A percentile compares a stretch with the other conserved stretches of the same genome.
Evolutionary conservation across 1,139 yeast species (phyloP).

Genomic region (Nakaseomyces nivariensis): DNA sequence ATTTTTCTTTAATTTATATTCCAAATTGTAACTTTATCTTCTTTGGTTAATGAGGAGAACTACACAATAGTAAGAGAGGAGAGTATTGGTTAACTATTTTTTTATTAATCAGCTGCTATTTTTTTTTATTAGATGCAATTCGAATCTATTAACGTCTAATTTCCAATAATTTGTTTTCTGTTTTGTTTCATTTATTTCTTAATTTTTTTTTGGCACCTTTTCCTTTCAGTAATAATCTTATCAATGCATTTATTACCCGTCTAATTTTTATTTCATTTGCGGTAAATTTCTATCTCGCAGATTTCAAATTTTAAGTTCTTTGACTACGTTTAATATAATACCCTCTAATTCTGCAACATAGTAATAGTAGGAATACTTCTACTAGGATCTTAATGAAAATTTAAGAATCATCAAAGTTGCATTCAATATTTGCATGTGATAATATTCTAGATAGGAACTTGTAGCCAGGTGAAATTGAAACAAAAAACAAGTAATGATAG

Average conservation of each 20-base stretch:
- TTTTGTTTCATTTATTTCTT: neutral
- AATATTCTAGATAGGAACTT: too few species aligned
- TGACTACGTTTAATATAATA: neutral
- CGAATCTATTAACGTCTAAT: neutral
- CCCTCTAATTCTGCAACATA: too few species aligned
- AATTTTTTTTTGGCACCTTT: neutral
- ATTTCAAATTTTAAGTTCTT: neutral
- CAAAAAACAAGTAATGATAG: too few species aligned
- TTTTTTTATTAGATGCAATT: neutral
- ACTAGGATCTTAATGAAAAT: too few species aligned
- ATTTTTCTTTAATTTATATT: neutral
- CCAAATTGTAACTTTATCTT: slow-evolving; percentile 2
- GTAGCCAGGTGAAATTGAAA: too few species aligned
- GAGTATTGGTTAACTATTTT: neutral
- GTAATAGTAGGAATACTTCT: too few species aligned
- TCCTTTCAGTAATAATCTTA: neutral
- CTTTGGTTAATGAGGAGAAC: neutral
- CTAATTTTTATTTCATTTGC: neutral
- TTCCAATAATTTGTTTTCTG: neutral
- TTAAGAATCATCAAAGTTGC: too few species aligned
- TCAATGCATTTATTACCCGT: neutral
- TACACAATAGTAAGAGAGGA: neutral
- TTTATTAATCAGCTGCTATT: neutral
- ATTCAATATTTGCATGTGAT: too few species aligned
- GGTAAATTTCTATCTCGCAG: neutral